Base-by-base conservation (phyloP, 768 basidiomycete genomes). In the Amanita molliuscula region DNA sequence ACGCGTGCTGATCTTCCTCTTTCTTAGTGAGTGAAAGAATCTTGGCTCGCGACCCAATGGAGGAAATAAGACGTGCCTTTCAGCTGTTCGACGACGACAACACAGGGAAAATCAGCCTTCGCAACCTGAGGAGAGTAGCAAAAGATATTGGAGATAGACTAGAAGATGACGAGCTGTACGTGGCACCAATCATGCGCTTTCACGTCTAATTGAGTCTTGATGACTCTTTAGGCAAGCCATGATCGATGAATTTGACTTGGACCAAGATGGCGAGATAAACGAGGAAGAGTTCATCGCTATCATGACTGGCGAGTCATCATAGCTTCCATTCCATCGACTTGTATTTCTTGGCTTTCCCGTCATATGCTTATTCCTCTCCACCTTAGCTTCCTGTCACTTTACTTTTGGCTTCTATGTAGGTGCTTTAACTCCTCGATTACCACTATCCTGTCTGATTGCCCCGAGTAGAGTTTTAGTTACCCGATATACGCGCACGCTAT, bases 181-280 rank as follows among this genome's bases (percentile, higher is more conserved):
- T 82, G 23, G 43, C 43, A 54, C 21, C 48, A 53, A 33, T 36
- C 16, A 49, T 10, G 43, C 4, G 13, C 8, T n/a, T 21, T 51
- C 40, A 15, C 9, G 6, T 10, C 10, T 23, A 20, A 54, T 42
- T 56, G 15, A 55, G 38, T 51, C 36, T 29, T 43, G 4, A 23
- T 18, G 28, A 7, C 23, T 33, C 13, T 34, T 26, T 57, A 97
- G 95, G 57, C 93, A 97, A 81, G 96, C 96, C 20, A 99, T 99
- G 96, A 99, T 99, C 61, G 96, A 99, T 59, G 96, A 99, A 68
- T 99, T 99, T 62, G 96, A 99, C 66, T 80, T 99, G 21, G 96
- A 99, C 69, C 85, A 92, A 64, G 96, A 99, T 57, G 93, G 94
- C 25, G 95, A 95, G 70, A 98, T 98, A 65, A 93, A 82, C 61